A percentile compares a stretch with the other conserved stretches of the same genome.
These are phyloP conservation scores for Limnanthes douglasii DNA, from an alignment of 345 rosid genomes.

Conservation along the genomic window DNA sequence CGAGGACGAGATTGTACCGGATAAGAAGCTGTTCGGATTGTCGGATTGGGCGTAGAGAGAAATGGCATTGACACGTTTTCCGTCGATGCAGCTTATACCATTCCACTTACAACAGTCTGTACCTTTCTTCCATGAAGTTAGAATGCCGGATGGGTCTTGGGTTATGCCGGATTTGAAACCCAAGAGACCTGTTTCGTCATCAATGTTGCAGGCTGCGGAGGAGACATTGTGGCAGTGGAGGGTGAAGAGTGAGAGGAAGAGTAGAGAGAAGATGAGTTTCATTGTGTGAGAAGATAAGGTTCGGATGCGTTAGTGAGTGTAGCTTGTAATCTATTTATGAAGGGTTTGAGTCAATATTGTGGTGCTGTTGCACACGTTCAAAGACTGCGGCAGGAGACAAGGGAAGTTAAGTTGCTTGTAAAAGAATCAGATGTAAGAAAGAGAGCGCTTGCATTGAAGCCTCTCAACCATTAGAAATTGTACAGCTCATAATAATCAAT, in stretches of 20 bases:
- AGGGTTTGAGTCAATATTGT: too few species aligned
- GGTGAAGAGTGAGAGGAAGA: constrained; percentile 6
- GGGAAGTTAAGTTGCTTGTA: too few species aligned
- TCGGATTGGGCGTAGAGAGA: constrained; percentile 17
- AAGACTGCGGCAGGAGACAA: too few species aligned
- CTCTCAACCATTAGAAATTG: too few species aligned
- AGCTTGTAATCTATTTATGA: too few species aligned
- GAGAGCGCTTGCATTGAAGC: too few species aligned
- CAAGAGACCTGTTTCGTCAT: constrained; percentile 54
- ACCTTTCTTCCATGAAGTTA: constrained; percentile 51
- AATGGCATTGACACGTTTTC: constrained; percentile 30
- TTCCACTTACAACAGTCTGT: constrained; percentile 59
- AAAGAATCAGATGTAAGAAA: too few species aligned
- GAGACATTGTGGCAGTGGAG: constrained; percentile 8
- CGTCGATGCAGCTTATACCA: constrained; percentile 26
- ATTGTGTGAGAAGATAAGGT: too few species aligned
- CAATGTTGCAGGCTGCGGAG: constrained; percentile 38
- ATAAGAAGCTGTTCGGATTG: constrained; percentile 21
- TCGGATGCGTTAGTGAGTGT: too few species aligned
- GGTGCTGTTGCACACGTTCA: too few species aligned
- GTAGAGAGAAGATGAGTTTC: too few species aligned
- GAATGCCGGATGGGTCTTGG: constrained; percentile 51
- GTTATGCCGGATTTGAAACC: constrained; percentile 60
- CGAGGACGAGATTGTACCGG: constrained; percentile 55
- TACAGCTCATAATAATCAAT: too few species aligned